phyloP scores from a whole-genome alignment of 768 basidiomycete species.

The Boletus rufocinnamomeus region DNA sequence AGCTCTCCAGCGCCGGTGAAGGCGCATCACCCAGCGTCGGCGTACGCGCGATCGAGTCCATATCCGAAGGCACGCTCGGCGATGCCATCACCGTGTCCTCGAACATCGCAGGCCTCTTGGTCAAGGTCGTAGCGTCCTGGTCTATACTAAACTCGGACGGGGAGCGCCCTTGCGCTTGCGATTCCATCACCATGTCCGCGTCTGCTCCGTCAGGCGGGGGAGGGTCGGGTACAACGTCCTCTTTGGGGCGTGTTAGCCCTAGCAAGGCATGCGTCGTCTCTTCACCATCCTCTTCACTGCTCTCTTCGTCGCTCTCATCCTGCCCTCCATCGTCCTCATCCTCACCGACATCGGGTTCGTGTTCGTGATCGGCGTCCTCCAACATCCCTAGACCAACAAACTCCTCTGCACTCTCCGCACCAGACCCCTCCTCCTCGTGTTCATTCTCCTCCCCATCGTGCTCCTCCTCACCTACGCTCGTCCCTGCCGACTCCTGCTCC shows the following conservation, averaged over 20 bases:
- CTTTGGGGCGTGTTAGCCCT: conserved; percentile 10
- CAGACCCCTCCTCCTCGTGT: conserved; percentile 31
- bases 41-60: conserved; percentile 29
- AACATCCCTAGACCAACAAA: conserved; percentile 36
- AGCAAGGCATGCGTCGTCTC: conserved; percentile 33
- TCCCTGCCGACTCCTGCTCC: conserved; percentile 19
- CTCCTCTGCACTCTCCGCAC: conserved; percentile 37
- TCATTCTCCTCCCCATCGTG: conserved; percentile 22
- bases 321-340: conserved; percentile 21
- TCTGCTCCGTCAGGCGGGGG: not conserved
- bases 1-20: conserved; percentile 27
- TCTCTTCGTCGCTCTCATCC: conserved; percentile 42
- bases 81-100: conserved; percentile 24
- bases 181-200: conserved; percentile 2
- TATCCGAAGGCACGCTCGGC: conserved; percentile 29
- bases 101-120: not conserved
- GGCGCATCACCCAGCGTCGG: conserved; percentile 22
- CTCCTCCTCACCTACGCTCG: conserved; percentile 26
- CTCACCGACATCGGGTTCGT: not conserved
- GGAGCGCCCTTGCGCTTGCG: not conserved
- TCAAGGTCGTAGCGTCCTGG: not conserved
- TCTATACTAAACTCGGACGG: conserved; percentile 16
- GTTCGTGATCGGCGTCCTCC: conserved; percentile 16
- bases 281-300: conserved; percentile 39
- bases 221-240: not conserved